These are phyloP conservation scores for Aspergillus panamensis DNA, from an alignment of 495 filamentous ascomycete genomes.

Conservation along the genomic window DNA sequence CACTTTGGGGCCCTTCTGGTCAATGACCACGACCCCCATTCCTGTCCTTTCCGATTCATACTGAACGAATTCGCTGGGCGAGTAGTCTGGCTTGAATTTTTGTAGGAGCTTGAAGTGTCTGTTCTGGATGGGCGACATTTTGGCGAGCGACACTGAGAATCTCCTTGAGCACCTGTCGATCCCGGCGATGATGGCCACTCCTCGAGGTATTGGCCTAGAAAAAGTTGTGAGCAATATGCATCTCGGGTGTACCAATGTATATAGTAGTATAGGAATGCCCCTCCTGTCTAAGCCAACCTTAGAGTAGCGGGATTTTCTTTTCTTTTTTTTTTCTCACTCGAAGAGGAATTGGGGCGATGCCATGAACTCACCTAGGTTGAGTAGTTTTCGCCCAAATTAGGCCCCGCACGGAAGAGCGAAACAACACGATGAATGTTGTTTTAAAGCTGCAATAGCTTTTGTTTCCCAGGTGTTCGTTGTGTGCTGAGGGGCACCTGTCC, in stretches of 20 bases:
- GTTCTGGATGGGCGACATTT: constrained; percentile 37
- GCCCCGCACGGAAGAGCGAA: constrained; percentile 27
- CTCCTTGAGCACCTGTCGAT: constrained; percentile 9
- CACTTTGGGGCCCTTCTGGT: constrained; percentile 89
- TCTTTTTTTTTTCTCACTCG: constrained; percentile 12
- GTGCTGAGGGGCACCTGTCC: constrained; percentile 7
- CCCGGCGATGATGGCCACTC: constrained; percentile 21
- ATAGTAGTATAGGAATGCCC: background rate
- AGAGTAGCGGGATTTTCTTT: constrained; percentile 2
- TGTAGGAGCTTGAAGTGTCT: constrained; percentile 77
- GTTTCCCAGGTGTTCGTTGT: constrained; percentile 9
- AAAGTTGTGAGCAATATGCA: constrained; percentile 7
- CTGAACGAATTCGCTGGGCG: constrained; percentile 77
- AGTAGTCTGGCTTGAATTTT: constrained; percentile 83
- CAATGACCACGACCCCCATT: constrained; percentile 88
- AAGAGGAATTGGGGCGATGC: background rate
- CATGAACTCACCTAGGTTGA: constrained; percentile 35
- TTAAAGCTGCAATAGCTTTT: background rate
- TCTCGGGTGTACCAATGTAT: background rate
- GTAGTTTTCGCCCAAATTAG: constrained; percentile 32
- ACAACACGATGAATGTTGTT: constrained; percentile 33
- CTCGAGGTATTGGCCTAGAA: constrained; percentile 22
- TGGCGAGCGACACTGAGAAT: constrained; percentile 26
- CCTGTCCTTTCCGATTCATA: constrained; percentile 86
- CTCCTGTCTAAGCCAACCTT: background rate